These are phyloP conservation scores for Phytophthora melonis DNA, from an alignment of 352 stramenopile species.

Conservation along the genomic window DNA sequence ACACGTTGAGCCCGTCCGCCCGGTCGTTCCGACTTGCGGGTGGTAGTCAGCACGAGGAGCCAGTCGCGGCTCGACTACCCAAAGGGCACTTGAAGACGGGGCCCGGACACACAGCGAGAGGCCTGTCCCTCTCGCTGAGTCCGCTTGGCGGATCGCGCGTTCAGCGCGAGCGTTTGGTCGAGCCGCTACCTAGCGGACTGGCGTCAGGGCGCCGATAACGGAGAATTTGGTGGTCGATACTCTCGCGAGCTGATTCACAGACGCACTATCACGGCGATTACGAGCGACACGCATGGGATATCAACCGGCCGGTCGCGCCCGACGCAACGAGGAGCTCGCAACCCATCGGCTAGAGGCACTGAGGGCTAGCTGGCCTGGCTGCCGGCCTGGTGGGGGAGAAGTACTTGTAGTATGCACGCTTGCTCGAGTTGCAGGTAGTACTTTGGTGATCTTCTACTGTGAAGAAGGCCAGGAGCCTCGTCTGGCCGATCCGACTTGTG, in stretches of 20 bases:
- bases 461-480: not conserved
- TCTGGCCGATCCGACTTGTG: not conserved
- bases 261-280: not conserved
- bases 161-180: conserved; percentile 20
- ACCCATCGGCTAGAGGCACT: not conserved
- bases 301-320: not conserved
- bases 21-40: conserved; percentile 8
- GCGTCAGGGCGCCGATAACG: conserved; percentile 9
- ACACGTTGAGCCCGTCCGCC: conserved; percentile 13
- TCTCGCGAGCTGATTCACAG: not conserved
- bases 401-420: too few species aligned
- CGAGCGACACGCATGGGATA: not conserved
- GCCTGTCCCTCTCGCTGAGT: conserved; percentile 22
- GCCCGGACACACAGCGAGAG: conserved; percentile 1
- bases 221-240: conserved; percentile 12
- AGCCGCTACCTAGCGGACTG: not conserved
- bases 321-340: not conserved
- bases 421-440: not conserved
- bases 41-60: conserved; percentile 7
- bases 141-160: conserved; percentile 8
- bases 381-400: not conserved
- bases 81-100: conserved; percentile 38
- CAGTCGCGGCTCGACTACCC: conserved; percentile 29
- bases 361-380: not conserved
- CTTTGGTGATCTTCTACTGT: not conserved